Percentiles rank a stretch among this genome's conserved stretches.
Conservation (phyloP, 2,329 filamentous ascomycete genomes). For the Periconia sp. region DNA sequence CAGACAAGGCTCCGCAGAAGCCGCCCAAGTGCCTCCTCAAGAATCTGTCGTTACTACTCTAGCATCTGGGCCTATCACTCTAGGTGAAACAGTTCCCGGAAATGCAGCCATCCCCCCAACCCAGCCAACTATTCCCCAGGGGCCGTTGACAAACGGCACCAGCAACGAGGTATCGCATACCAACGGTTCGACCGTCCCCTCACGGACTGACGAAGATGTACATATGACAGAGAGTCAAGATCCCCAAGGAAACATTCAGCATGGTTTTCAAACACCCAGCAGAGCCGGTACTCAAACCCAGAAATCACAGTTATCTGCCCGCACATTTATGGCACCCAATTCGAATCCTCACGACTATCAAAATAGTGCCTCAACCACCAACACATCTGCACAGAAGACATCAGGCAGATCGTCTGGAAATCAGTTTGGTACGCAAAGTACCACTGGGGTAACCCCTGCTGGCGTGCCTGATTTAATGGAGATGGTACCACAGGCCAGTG, state of each 20-base stretch:
- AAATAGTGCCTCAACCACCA: slow-evolving; percentile 88
- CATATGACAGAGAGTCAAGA: slow-evolving; percentile 50
- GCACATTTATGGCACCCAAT: slow-evolving; percentile 61
- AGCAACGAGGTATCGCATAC: slow-evolving; percentile 35
- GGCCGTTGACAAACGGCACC: slow-evolving; percentile 63
- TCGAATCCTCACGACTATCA: slow-evolving; percentile 64
- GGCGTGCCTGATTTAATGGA: slow-evolving; percentile 59
- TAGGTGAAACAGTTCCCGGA: slow-evolving; percentile 67
- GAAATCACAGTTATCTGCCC: slow-evolving; percentile 66
- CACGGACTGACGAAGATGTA: slow-evolving; percentile 44
- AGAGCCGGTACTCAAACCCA: slow-evolving; percentile 45
- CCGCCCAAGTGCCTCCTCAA: slow-evolving; percentile 44
- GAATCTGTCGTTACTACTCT: slow-evolving; percentile 48
- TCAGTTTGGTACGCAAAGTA: slow-evolving; percentile 71
- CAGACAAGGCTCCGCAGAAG: slow-evolving; percentile 44
- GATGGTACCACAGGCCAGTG: slow-evolving; percentile 53
- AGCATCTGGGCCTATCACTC: slow-evolving; percentile 49
- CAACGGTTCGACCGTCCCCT: slow-evolving; percentile 47
- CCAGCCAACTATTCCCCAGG: slow-evolving; percentile 44
- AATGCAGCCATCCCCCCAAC: slow-evolving; percentile 37
- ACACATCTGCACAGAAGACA: slow-evolving; percentile 74
- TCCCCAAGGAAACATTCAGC: slow-evolving; percentile 31
- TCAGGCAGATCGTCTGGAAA: slow-evolving; percentile 71
- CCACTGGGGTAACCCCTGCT: slow-evolving; percentile 59
- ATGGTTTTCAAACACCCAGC: slow-evolving; percentile 37